Percentiles rank a stretch among this genome's conserved stretches.
phyloP scores from a whole-genome alignment of 306 rosid species.

The Cyclanthera cordifolia region DNA sequence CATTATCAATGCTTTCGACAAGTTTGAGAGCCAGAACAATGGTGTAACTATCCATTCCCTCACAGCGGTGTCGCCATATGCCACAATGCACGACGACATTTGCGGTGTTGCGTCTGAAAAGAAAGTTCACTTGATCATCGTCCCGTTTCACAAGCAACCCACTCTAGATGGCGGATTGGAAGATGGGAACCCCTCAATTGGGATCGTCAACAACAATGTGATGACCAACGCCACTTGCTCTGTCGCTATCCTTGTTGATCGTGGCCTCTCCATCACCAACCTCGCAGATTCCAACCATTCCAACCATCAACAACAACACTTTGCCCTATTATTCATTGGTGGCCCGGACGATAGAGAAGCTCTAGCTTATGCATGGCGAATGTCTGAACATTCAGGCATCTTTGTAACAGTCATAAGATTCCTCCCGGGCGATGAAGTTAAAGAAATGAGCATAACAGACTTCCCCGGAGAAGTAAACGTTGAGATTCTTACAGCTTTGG shows the following conservation, averaged over 20 bases:
- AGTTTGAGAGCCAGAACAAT: constrained; percentile 10
- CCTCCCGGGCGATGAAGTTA: constrained; percentile 15
- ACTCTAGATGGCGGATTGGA: constrained; percentile 20
- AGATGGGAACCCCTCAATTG: constrained; percentile 18
- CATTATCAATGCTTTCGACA: constrained; percentile 15
- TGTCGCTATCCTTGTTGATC: constrained; percentile 24
- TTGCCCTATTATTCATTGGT: constrained; percentile 27
- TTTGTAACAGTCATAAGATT: constrained; percentile 29
- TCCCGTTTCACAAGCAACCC: constrained; percentile 24
- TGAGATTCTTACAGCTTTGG: constrained; percentile 12
- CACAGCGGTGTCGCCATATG: constrained; percentile 30
- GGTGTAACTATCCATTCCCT: constrained; percentile 20
- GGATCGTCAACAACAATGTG: constrained; percentile 19
- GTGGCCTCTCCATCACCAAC: constrained; percentile 14
- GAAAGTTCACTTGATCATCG: constrained; percentile 18
- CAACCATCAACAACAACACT: neutral
- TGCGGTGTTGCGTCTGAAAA: constrained; percentile 31
- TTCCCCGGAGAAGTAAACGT: constrained; percentile 5
- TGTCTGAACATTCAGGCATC: constrained; percentile 28
- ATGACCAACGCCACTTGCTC: constrained; percentile 25
- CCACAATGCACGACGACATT: constrained; percentile 36
- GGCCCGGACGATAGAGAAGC: constrained; percentile 62
- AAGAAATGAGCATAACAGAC: neutral
- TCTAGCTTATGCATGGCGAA: constrained; percentile 39
- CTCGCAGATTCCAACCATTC: neutral